Evolutionary conservation across 2,329 filamentous ascomycete species (phyloP), one percentile per base, ranked within the genome.

Genomic region (Ascosphaera pollenicola): DNA sequence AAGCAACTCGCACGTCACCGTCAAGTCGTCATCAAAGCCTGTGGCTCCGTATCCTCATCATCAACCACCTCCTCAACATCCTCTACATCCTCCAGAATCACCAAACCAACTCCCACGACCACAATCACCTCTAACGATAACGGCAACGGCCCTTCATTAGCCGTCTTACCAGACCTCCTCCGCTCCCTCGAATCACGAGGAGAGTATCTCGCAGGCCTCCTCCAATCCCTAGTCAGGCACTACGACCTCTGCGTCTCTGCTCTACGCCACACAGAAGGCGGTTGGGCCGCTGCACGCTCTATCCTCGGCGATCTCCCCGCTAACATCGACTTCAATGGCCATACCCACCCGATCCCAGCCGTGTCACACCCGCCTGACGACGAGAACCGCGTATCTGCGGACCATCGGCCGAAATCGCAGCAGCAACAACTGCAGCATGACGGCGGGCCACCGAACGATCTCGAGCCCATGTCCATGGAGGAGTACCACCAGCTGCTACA

Each of bases 161-260:
- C 64, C 0, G 49, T 51, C 3, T 63, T 75, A 35, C 59, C 67
- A 2, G 58, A 65, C 3, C 61, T 73, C 34, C 61, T 81, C n/a
- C 60, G 66, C 21, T 63, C 65, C 2, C 66, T 92, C 28, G 74
- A 85, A 45, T 65, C 65, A 11, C 75, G 87, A 47, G 85, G 85
- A 0, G 75, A 80, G 44, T 73, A 76, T 48, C 87, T 91, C 74
- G 87, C 85, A 3, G 68, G 76, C 41, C 68, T 83, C 3, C 69
- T 95, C 2, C 71, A 82, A 41, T 83, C 78, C 1, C 63, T 95
- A 3, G 84, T 83, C 6, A 72, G 70, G 18, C 87, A 95, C 58
- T 94, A 93, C 53, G 87, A 95, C 55, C 72, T 92, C 46, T 94
- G 87, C 55, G 81, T 92, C 11, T 87, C 78, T 1, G 87, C 87